Evolutionary conservation across 306 rosid genomes (phyloP).

Genomic region (Citrullus amarus): DNA sequence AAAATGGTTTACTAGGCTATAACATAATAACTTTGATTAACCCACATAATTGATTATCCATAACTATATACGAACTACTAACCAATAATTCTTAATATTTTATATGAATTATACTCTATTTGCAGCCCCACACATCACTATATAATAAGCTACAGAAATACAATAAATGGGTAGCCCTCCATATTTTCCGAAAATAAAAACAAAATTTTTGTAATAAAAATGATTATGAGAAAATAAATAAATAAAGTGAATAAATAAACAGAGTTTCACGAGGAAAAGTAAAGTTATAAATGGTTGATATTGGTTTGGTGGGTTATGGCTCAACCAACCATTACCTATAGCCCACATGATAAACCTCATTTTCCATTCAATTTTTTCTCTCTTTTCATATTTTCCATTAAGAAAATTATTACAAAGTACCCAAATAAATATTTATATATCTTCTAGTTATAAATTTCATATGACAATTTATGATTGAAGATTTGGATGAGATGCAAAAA

Average conservation of each 20-base stretch:
- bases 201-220: neutral
- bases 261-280: neutral
- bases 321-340: conserved; percentile 53
- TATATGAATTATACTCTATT: neutral
- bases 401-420: neutral
- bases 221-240: neutral
- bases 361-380: conserved; percentile 10
- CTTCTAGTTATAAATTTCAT: no score
- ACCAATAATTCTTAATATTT: neutral
- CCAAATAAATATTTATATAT: neutral
- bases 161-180: neutral
- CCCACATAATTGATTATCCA: neutral
- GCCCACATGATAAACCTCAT: conserved; percentile 28
- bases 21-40: neutral
- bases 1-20: neutral
- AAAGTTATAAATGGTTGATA: conserved; percentile 24
- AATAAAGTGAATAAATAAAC: neutral
- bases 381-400: neutral
- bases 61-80: neutral
- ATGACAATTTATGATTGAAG: no score
- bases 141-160: neutral
- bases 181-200: neutral
- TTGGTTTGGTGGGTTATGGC: conserved; percentile 32
- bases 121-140: neutral
- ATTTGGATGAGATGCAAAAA: no score